Evolutionary conservation across 1,284 basidiomycete species (phyloP).

Genomic region (Ceratobasidium sp.): DNA sequence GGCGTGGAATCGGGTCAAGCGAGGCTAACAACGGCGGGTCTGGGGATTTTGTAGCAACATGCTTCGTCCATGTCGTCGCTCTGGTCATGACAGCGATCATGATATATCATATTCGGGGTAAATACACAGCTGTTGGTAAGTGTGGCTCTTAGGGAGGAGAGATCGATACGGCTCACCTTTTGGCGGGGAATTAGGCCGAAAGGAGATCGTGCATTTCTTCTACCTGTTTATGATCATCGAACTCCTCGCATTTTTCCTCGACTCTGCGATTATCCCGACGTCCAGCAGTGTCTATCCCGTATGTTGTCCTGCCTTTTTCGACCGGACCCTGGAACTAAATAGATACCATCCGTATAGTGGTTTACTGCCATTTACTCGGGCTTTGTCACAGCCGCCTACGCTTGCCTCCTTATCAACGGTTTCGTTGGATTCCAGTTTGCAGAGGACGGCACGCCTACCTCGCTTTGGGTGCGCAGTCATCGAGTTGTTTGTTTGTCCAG

Average conservation of each 20-base stretch:
- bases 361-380: slow-evolving; percentile 96
- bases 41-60: slow-evolving; percentile 76
- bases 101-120: slow-evolving; percentile 97
- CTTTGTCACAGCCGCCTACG: slow-evolving; percentile 87
- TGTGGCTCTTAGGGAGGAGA: slow-evolving; percentile 45
- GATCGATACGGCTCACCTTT: slow-evolving; percentile 14
- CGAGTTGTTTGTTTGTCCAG: neutral
- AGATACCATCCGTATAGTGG: slow-evolving; percentile 69
- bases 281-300: slow-evolving; percentile 88
- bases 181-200: slow-evolving; percentile 68
- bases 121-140: slow-evolving; percentile 96
- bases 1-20: slow-evolving; percentile 49
- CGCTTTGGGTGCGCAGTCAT: slow-evolving; percentile 83
- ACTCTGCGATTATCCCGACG: slow-evolving; percentile 96
- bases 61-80: slow-evolving; percentile 96
- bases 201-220: slow-evolving; percentile 98
- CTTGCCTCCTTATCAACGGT: slow-evolving; percentile 94
- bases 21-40: slow-evolving; percentile 41
- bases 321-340: neutral
- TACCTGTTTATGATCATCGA: slow-evolving; percentile 96
- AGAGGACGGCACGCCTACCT: slow-evolving; percentile 96
- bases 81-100: slow-evolving; percentile 98
- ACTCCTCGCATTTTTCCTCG: slow-evolving; percentile 94
- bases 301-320: slow-evolving; percentile 57
- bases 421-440: slow-evolving; percentile 99